Evolutionary conservation across 2,329 filamentous ascomycete species (phyloP).

Genomic region (Coniochaeta sp.): DNA sequence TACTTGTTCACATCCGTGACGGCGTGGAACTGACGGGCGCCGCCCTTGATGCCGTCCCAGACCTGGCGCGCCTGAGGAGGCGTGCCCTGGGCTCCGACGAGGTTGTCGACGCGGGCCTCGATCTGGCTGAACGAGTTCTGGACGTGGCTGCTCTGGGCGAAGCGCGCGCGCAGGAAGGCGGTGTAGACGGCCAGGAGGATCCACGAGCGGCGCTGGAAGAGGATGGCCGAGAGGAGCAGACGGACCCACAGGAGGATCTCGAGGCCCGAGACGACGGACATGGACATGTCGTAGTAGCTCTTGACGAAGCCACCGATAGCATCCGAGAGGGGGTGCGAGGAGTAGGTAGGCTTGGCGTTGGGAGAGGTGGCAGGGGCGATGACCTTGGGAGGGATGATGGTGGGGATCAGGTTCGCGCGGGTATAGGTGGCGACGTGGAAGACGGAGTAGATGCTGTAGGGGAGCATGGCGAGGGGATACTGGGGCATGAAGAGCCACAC

Average conservation of each 20-base stretch:
- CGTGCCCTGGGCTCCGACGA: constrained; percentile 79
- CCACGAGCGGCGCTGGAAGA: constrained; percentile 90
- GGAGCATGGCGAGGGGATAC: constrained; percentile 82
- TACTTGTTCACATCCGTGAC: constrained; percentile 74
- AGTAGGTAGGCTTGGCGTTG: constrained; percentile 47
- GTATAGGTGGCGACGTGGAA: constrained; percentile 98
- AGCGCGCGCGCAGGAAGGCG: constrained; percentile 84
- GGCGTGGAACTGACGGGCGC: constrained; percentile 67
- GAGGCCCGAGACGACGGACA: constrained; percentile 83
- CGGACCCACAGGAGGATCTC: constrained; percentile 86
- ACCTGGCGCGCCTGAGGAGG: constrained; percentile 71
- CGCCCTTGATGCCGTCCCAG: constrained; percentile 74
- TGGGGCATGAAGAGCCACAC: constrained; percentile 92
- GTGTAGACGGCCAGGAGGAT: constrained; percentile 82
- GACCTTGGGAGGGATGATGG: constrained; percentile 61
- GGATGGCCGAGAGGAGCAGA: constrained; percentile 69
- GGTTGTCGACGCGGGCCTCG: constrained; percentile 69
- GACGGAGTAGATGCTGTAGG: constrained; percentile 93
- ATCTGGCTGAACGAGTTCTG: constrained; percentile 71
- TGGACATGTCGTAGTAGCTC: constrained; percentile 93
- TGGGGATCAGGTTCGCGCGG: constrained; percentile 86
- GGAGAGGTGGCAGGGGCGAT: constrained; percentile 49
- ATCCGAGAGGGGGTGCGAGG: constrained; percentile 61
- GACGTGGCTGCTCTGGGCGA: constrained; percentile 87
- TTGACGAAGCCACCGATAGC: constrained; percentile 91